Base-by-base conservation (phyloP, 495 filamentous ascomycete genomes). In the Penicillium crystallinum region DNA sequence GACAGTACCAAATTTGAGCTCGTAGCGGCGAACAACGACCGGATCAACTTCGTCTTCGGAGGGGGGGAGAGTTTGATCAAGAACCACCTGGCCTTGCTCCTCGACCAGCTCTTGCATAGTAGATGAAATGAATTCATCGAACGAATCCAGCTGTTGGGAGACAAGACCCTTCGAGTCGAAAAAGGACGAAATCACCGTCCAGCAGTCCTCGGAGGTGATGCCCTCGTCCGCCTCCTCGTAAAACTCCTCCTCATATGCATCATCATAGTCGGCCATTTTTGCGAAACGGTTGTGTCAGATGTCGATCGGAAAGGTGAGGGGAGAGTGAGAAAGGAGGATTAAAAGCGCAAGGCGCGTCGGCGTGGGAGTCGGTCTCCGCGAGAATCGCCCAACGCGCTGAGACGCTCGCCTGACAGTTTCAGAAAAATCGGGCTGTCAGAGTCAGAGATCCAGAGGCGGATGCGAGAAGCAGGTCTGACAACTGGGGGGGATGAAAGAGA, bases 141-240 rank as follows among this genome's bases (percentile, higher is more conserved):
- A 99, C 2, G 93, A 99, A 67, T 97, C 91, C 52, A 97, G 81
- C 73, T 99, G 93, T 67, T 97, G 95, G 3, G 95, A 95, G 10
- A 97, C 95, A 18, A 99, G 81, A 60, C 95, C 92, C 72, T 97
- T 97, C 39, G 77, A 75, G 53, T 96, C 90, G 73, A 99, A 97
- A 75, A 97, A 97, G 1, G 95, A 86, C 23, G 87, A 88, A 65
- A 99, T 96, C 62, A 97, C 95, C 39, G 86, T 86, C 93, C 93
- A 99, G 73, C 89, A 95, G 67, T 97, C 93, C 71, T 97, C 93
- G 37, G 91, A 89, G 33, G 75, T 82, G 52, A 83, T 78, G 39
- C 80, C 77, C 47, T 87, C 81, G 46, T 92, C 86, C 43, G 85
- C 83, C 52, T 83, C 85, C 54, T 84, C 78, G 49, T 79, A 78